These are phyloP conservation scores for Schizosaccharomyces japonicus DNA, from an alignment of 805 yeast species.

Conservation along the genomic window DNA sequence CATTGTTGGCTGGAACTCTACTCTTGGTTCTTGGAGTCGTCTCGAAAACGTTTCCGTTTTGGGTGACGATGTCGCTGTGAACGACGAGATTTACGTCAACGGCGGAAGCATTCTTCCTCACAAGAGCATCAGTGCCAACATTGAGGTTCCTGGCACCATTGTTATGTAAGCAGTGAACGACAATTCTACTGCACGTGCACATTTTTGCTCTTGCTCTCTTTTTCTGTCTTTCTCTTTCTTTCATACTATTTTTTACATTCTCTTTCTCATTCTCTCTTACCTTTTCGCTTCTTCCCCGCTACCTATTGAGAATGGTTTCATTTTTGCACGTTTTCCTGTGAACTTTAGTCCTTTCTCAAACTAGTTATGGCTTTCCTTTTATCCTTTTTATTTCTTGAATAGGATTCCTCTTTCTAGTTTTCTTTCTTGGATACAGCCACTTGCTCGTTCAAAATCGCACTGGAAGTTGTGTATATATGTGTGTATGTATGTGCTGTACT, in stretches of 20 bases:
- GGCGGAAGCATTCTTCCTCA: slow-evolving; percentile 99
- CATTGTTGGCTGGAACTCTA: slow-evolving; percentile 97
- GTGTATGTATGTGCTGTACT: too few species aligned
- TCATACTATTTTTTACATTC: background rate
- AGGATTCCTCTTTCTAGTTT: background rate
- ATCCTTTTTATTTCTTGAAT: background rate
- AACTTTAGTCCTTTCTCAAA: background rate
- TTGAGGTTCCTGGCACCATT: slow-evolving; percentile 79
- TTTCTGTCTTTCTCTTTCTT: background rate
- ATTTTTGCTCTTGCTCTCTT: background rate
- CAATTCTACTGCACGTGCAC: background rate
- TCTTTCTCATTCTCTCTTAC: background rate
- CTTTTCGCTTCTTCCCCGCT: background rate
- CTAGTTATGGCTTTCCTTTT: background rate
- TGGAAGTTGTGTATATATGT: too few species aligned
- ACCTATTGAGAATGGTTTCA: background rate
- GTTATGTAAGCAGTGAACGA: slow-evolving; percentile 44
- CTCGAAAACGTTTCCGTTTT: slow-evolving; percentile 90
- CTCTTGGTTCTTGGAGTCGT: slow-evolving; percentile 97
- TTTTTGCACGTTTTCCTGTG: background rate
- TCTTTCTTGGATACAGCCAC: too few species aligned
- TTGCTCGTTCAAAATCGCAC: too few species aligned
- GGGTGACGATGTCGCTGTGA: slow-evolving; percentile 96
- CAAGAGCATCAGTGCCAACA: slow-evolving; percentile 85
- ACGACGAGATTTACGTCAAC: slow-evolving; percentile 94